Conservation (phyloP, 805 yeast species). For the Tetrapisispora taiwanensis region DNA sequence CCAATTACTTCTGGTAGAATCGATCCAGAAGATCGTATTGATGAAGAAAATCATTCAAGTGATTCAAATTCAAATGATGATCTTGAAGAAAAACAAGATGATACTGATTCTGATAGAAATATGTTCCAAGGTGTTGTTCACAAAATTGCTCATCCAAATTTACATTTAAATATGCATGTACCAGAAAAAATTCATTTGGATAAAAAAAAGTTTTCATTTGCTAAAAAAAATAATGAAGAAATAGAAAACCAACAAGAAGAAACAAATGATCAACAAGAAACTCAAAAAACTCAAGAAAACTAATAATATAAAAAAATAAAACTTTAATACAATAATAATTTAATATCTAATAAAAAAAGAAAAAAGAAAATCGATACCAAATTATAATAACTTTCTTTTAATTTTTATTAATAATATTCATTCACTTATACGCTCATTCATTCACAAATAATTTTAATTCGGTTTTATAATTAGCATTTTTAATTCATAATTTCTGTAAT, state of each 20-base stretch:
- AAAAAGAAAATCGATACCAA: too few species aligned
- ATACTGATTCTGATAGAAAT: background rate
- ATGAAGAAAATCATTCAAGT: background rate
- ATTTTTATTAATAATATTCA: background rate
- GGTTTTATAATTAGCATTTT: background rate
- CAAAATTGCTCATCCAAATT: background rate
- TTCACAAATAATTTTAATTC: background rate
- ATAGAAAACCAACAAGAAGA: background rate
- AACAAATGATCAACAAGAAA: background rate
- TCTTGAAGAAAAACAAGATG: conserved; percentile 1
- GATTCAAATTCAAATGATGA: background rate
- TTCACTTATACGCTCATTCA: background rate
- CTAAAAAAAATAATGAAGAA: background rate
- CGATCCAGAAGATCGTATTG: conserved; percentile 10
- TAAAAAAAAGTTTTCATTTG: background rate
- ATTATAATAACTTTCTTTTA: background rate
- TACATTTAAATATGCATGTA: conserved; percentile 1
- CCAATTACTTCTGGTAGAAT: conserved; percentile 16
- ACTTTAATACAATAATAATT: too few species aligned
- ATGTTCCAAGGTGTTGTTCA: conserved; percentile 1
- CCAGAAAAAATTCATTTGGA: background rate
- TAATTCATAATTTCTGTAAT: background rate
- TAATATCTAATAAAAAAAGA: too few species aligned
- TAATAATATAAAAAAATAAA: too few species aligned
- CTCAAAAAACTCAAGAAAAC: background rate